Evolutionary conservation across 2,329 filamentous ascomycete genomes (phyloP), one percentile per base, ranked within the genome.

Genomic region (Penicillium sumatraense): DNA sequence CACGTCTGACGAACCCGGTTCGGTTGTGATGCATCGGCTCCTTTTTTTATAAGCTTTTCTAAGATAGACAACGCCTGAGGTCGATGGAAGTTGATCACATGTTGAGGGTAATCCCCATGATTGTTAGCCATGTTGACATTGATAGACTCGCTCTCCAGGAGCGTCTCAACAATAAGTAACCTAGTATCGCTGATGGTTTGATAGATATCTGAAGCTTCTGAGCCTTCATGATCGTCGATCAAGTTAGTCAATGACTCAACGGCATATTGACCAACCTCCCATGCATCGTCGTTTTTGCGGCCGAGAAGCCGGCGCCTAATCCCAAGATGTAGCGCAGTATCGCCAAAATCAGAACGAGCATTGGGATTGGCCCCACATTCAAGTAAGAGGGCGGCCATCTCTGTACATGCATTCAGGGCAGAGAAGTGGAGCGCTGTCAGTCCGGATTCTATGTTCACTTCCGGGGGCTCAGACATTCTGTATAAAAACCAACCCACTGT

Each of bases 341-440:
- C 57, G 20, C 60, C 54, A 45, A 42, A 21, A 36, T 55, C 47
- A 42, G 52, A 56, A 24, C 26, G 18, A 29, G 50, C 50, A 55
- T 62, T 58, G 9, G 53, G 60, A 47, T 62, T 35, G 16, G 60
- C 60, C 20, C 46, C 40, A 54, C 41, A 36, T 46, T 29, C 9
- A 44, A 56, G 40, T 50, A 62, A 51, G 26, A 62, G 49, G 7
- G 44, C 38, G 44, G 57, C 51, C 53, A 60, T 62, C 51, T 48
- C 40, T 20, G 44, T 31, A 24, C 21, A 35, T 27, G 27, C 53
- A 24, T 62, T 62, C 40, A 60, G 23, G n/a, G 57, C 54, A 44
- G 53, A 51, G 24, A 62, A 60, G 42, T 62, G 53, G 38, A 62
- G 57, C 21, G 52, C 57, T 36, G 54, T 62, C 16, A 62, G 36